Percentiles rank a stretch among this genome's conserved stretches.
phyloP scores from a whole-genome alignment of 495 filamentous ascomycete species.

The Hypoxylon crocopeplum region DNA sequence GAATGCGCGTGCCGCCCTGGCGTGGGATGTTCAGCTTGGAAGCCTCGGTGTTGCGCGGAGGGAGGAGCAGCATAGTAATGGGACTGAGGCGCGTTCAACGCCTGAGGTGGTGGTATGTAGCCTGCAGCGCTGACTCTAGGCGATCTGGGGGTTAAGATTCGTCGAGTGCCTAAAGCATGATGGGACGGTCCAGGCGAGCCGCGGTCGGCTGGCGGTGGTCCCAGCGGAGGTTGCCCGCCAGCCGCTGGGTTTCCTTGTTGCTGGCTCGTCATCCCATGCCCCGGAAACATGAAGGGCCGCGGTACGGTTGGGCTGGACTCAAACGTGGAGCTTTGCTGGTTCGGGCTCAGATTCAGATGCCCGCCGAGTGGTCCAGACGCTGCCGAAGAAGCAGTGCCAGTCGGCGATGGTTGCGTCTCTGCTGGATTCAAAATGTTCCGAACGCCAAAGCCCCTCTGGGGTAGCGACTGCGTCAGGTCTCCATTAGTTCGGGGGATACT shows the following conservation, averaged over 20 bases:
- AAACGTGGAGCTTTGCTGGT: constrained; percentile 33
- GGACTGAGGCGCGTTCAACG: constrained; percentile 55
- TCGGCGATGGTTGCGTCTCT: constrained; percentile 37
- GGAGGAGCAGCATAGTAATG: constrained; percentile 47
- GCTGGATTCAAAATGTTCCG: constrained; percentile 60
- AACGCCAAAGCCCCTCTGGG: constrained; percentile 53
- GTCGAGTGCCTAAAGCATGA: constrained; percentile 49
- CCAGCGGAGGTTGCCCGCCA: constrained; percentile 37
- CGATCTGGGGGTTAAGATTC: constrained; percentile 70
- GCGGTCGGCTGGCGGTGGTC: constrained; percentile 42
- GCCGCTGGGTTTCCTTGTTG: constrained; percentile 40
- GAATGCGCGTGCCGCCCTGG: constrained; percentile 31
- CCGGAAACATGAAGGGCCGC: constrained; percentile 38
- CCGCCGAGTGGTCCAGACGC: constrained; percentile 23
- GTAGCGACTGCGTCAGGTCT: constrained; percentile 44
- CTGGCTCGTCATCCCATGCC: constrained; percentile 38
- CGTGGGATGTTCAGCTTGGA: constrained; percentile 20
- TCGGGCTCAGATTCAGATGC: constrained; percentile 33
- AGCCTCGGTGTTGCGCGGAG: constrained; percentile 33
- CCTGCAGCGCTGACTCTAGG: constrained; percentile 58
- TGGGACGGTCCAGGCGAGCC: constrained; percentile 51
- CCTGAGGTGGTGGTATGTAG: constrained; percentile 53
- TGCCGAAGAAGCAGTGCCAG: constrained; percentile 31
- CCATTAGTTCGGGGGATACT: constrained; percentile 37
- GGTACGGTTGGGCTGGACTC: constrained; percentile 41